These are phyloP conservation scores for Eremomyces bilateralis DNA, from an alignment of 495 filamentous ascomycete genomes.

Conservation along the genomic window DNA sequence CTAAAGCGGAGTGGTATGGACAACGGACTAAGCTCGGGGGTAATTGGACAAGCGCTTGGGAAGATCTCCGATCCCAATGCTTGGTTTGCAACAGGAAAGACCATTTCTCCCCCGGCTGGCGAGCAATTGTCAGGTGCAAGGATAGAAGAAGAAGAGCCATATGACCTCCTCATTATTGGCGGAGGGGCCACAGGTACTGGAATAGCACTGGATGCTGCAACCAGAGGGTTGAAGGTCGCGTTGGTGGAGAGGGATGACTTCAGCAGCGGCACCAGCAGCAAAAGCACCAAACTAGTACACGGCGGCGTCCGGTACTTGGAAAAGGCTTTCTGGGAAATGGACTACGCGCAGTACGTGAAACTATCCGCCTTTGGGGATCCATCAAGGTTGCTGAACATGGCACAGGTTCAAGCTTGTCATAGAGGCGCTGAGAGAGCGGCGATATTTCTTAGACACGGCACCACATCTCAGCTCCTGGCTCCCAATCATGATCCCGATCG, in stretches of 20 bases:
- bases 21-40: conserved; percentile 12
- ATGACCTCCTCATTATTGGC: conserved; percentile 83
- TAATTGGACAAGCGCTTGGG: conserved; percentile 4
- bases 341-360: conserved; percentile 54
- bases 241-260: conserved; percentile 94
- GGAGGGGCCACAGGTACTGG: conserved; percentile 84
- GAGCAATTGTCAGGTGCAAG: no score
- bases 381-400: conserved; percentile 1
- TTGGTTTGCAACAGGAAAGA: conserved; percentile 6
- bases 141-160: conserved; percentile 25
- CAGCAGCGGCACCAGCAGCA: conserved; percentile 78
- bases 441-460: conserved; percentile 89
- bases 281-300: conserved; percentile 94
- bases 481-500: conserved; percentile 90
- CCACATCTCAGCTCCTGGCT: conserved; percentile 89
- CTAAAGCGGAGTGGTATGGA: conserved; percentile 25
- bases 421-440: conserved; percentile 87
- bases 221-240: conserved; percentile 79
- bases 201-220: conserved; percentile 84
- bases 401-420: conserved; percentile 62
- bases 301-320: conserved; percentile 92
- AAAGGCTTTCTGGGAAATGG: conserved; percentile 90
- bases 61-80: background rate
- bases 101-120: conserved; percentile 8
- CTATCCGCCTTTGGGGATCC: background rate